Evolutionary conservation across 108 stramenopile species (phyloP).

Genomic region (Bacterosira constricta): DNA sequence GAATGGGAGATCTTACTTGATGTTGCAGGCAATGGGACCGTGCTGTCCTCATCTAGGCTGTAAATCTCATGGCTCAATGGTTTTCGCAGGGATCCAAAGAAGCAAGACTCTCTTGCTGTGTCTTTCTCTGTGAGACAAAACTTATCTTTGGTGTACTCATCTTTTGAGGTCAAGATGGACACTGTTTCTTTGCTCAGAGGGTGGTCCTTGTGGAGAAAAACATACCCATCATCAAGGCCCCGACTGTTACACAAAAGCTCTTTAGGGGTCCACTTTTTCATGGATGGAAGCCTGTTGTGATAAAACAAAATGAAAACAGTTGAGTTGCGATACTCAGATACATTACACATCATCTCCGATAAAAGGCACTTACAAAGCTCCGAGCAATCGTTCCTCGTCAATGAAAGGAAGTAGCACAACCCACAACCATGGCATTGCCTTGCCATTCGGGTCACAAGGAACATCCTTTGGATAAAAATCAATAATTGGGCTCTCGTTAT

Average conservation of each 20-base stretch:
- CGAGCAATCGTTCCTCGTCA: constrained; percentile 91
- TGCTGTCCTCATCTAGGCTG: constrained; percentile 59
- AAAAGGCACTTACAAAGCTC: constrained; percentile 64
- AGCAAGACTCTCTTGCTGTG: constrained; percentile 52
- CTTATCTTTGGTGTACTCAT: constrained; percentile 55
- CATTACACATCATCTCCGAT: not conserved
- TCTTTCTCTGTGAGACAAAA: constrained; percentile 56
- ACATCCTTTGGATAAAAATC: constrained; percentile 97
- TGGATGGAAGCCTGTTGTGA: constrained; percentile 64
- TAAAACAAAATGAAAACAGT: not conserved
- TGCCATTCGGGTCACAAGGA: constrained; percentile 97
- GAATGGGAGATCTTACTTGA: constrained; percentile 58
- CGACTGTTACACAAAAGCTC: constrained; percentile 81
- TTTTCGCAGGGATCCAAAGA: constrained; percentile 76
- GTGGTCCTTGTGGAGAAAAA: constrained; percentile 73
- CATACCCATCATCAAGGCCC: constrained; percentile 88
- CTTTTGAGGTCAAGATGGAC: constrained; percentile 54
- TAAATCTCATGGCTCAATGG: constrained; percentile 80
- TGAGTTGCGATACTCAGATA: not conserved
- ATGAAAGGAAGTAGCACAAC: constrained; percentile 98
- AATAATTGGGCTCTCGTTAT: constrained; percentile 91
- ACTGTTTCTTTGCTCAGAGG: constrained; percentile 51
- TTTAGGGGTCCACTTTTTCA: constrained; percentile 81
- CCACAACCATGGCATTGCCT: constrained; percentile 99
- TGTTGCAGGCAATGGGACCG: constrained; percentile 52